These are phyloP conservation scores for Colletotrichum higginsianum DNA, from an alignment of 2,329 filamentous ascomycete genomes.

Conservation along the genomic window DNA sequence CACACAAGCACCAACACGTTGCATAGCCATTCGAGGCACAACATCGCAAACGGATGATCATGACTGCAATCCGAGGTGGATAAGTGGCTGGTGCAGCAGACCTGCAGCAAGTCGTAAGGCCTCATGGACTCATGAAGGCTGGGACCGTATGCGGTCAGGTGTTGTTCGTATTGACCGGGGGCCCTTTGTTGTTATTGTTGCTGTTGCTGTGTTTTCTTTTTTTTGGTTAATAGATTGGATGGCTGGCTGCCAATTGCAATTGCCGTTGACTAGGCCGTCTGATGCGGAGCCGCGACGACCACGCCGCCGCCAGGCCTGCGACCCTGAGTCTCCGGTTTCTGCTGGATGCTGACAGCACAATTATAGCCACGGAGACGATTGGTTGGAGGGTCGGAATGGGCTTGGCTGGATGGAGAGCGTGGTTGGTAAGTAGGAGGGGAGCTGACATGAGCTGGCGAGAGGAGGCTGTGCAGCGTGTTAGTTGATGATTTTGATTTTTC, in stretches of 20 bases:
- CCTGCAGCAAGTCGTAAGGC: background rate
- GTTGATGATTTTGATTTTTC: constrained; percentile 5
- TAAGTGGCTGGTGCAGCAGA: constrained; percentile 8
- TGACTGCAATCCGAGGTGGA: background rate
- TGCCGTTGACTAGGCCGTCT: constrained; percentile 2
- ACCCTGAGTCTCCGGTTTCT: background rate
- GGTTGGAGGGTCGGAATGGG: constrained; percentile 12
- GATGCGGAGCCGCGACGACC: background rate
- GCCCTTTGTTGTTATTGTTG: background rate
- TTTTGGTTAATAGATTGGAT: background rate
- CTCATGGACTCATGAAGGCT: background rate
- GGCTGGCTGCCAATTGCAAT: constrained; percentile 3
- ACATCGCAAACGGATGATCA: background rate
- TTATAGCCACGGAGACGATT: constrained; percentile 1
- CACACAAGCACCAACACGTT: constrained; percentile 4
- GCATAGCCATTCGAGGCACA: constrained; percentile 15
- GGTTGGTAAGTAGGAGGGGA: constrained; percentile 6
- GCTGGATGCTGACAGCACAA: constrained; percentile 5
- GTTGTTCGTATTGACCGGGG: constrained; percentile 1
- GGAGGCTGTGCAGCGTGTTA: constrained; percentile 19
- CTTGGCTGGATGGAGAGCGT: constrained; percentile 17
- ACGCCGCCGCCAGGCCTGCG: too few species aligned
- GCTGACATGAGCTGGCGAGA: background rate
- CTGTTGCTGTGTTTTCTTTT: background rate
- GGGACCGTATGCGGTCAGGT: background rate